phyloP scores from a whole-genome alignment of 257 asterid genomes.

The Capsicum rhomboideum region DNA sequence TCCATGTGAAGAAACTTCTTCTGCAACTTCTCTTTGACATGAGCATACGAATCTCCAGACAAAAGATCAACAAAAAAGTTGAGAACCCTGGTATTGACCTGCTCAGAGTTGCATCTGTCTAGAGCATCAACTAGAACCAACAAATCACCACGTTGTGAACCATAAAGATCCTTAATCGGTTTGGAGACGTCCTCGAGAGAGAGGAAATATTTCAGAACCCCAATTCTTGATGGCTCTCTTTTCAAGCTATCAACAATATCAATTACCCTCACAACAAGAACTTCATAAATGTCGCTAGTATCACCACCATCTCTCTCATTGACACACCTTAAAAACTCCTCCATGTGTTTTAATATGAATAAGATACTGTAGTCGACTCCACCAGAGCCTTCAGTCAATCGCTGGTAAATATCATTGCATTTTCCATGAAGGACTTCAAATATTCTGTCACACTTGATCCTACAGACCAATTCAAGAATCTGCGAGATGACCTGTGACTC shows the following conservation, averaged over 20 bases:
- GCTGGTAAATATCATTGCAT: slow-evolving; percentile 53
- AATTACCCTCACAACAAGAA: slow-evolving; percentile 48
- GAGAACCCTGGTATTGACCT: slow-evolving; percentile 64
- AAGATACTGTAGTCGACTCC: slow-evolving; percentile 65
- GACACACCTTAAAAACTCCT: slow-evolving; percentile 47
- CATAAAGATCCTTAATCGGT: slow-evolving; percentile 39
- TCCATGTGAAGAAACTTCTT: slow-evolving; percentile 66
- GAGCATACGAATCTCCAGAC: slow-evolving; percentile 46
- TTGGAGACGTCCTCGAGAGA: slow-evolving; percentile 51
- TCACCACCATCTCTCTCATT: slow-evolving; percentile 33
- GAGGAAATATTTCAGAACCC: slow-evolving; percentile 45
- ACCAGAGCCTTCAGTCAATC: slow-evolving; percentile 48
- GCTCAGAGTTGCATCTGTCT: slow-evolving; percentile 64
- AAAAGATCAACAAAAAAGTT: slow-evolving; percentile 72
- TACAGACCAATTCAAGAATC: slow-evolving; percentile 63
- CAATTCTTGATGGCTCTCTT: slow-evolving; percentile 40
- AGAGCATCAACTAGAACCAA: slow-evolving; percentile 73
- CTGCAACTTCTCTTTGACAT: slow-evolving; percentile 54
- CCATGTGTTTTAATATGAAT: slow-evolving; percentile 69
- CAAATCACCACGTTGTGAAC: slow-evolving; percentile 54
- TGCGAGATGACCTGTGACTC: slow-evolving; percentile 43
- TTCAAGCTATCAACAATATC: slow-evolving; percentile 56
- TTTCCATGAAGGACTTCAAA: slow-evolving; percentile 56
- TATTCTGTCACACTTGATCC: slow-evolving; percentile 68
- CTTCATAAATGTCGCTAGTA: slow-evolving; percentile 50